A percentile compares a stretch with the other conserved stretches of the same genome.
phyloP scores from a whole-genome alignment of 1,284 basidiomycete genomes.

The Gomphus bonarii region DNA sequence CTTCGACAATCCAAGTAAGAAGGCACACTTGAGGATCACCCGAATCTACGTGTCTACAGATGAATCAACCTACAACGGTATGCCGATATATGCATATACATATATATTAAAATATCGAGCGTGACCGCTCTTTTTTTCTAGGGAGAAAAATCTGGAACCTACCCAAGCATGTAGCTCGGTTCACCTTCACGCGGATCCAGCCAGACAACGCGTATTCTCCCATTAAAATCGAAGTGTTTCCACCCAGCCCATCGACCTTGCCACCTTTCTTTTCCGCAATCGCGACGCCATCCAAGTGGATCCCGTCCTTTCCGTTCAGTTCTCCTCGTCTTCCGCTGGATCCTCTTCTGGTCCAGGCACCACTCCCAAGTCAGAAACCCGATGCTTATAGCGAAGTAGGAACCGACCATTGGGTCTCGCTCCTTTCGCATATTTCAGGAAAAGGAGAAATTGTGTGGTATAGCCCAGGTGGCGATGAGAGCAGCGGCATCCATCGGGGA shows the following conservation, averaged over 20 bases:
- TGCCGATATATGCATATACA: not conserved
- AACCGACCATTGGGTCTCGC: slow-evolving; percentile 3
- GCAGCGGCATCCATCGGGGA: not conserved
- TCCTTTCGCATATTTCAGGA: not conserved
- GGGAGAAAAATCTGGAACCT: slow-evolving; percentile 13
- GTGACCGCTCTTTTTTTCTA: not conserved
- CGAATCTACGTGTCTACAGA: slow-evolving; percentile 12
- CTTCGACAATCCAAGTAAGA: slow-evolving; percentile 8
- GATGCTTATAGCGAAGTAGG: not conserved
- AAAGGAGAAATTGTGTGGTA: not conserved
- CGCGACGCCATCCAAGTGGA: not conserved
- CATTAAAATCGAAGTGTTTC: slow-evolving; percentile 9
- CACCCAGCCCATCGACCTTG: not conserved
- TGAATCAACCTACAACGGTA: slow-evolving; percentile 10
- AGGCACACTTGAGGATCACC: not conserved
- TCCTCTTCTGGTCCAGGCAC: slow-evolving; percentile 1
- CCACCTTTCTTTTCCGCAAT: slow-evolving; percentile 10
- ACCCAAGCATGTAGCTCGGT: slow-evolving; percentile 12
- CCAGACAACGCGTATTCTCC: not conserved
- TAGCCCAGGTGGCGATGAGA: not conserved
- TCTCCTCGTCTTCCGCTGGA: not conserved
- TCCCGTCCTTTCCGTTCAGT: slow-evolving; percentile 7
- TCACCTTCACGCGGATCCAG: slow-evolving; percentile 10
- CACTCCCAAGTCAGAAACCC: not conserved
- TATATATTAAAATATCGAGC: too few relatives aligned